Percentiles rank a stretch among this genome's conserved stretches.
Evolutionary conservation across 2,329 filamentous ascomycete species (phyloP).

Genomic region (Parasarocladium wereldwijsianum): DNA sequence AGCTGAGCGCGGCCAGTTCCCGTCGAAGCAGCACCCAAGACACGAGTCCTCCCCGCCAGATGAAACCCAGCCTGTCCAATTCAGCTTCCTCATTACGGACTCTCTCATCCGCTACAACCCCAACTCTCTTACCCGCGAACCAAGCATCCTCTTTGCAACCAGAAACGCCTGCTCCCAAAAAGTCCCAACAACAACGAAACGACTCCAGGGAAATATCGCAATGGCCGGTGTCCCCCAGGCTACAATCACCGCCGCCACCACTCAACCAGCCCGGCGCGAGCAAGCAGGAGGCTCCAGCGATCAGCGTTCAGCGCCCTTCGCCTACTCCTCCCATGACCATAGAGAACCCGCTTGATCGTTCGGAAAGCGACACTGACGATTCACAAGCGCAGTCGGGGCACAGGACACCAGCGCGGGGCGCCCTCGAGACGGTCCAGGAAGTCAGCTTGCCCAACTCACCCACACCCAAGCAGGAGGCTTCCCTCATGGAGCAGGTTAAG

Average conservation of each 20-base stretch:
- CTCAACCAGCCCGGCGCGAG: conserved; percentile 29
- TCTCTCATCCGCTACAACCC: conserved; percentile 53
- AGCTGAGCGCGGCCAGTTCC: conserved; percentile 31
- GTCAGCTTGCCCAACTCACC: conserved; percentile 65
- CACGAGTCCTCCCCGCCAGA: conserved; percentile 42
- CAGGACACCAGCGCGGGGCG: conserved; percentile 45
- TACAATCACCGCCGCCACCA: conserved; percentile 61
- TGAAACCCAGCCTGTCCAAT: conserved; percentile 37
- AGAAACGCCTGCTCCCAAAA: conserved; percentile 48
- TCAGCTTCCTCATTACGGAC: conserved; percentile 50
- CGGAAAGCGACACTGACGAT: conserved; percentile 40
- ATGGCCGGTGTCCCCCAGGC: conserved; percentile 64
- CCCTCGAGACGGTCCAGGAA: conserved; percentile 84
- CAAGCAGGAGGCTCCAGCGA: conserved; percentile 34
- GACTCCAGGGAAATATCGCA: conserved; percentile 45
- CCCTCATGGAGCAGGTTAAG: conserved; percentile 33
- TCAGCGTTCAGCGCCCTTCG: conserved; percentile 37
- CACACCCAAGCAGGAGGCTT: conserved; percentile 27
- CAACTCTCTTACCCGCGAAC: conserved; percentile 44
- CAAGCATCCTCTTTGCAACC: conserved; percentile 48
- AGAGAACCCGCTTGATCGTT: conserved; percentile 20
- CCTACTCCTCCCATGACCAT: conserved; percentile 30
- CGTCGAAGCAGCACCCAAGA: conserved; percentile 53
- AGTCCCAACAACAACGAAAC: too few species aligned
- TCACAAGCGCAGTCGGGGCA: conserved; percentile 31